Conservation (phyloP, 2,329 filamentous ascomycete genomes). For the Zelopaecilomyces penicillatus region DNA sequence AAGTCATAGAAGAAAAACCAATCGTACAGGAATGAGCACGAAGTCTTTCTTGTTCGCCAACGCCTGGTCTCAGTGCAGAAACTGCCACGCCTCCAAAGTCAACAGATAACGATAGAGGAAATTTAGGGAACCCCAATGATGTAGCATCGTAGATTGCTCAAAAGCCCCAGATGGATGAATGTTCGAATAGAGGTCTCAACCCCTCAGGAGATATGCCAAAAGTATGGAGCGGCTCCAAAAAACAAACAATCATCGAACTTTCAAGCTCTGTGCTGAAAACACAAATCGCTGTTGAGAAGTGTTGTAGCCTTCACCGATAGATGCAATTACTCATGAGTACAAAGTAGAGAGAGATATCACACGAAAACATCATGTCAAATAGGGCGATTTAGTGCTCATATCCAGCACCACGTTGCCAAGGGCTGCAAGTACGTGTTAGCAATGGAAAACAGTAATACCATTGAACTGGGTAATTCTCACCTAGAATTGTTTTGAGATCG, state of each 20-base stretch:
- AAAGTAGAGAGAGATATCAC: not conserved
- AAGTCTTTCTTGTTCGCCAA: not conserved
- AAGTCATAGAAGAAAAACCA: not conserved
- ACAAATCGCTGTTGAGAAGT: not conserved
- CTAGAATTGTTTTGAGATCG: constrained; percentile 32
- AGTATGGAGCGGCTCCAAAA: not conserved
- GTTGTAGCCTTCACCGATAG: not conserved
- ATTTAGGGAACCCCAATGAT: no score
- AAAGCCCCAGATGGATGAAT: not conserved
- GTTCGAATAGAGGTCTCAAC: not conserved
- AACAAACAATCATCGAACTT: not conserved
- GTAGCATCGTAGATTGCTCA: not conserved
- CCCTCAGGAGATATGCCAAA: not conserved
- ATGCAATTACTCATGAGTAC: not conserved
- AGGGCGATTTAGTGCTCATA: constrained; percentile 26
- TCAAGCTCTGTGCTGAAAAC: not conserved
- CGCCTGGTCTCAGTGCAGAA: not conserved
- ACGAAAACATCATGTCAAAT: not conserved
- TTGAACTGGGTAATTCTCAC: constrained; percentile 15
- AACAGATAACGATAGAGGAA: no score
- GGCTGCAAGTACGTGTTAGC: constrained; percentile 21
- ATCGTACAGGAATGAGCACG: not conserved
- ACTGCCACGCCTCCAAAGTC: not conserved
- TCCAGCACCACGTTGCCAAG: constrained; percentile 38
- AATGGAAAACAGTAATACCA: constrained; percentile 1